Evolutionary conservation across 2,329 filamentous ascomycete species (phyloP).

Genomic region (Neocucurbitaria cava): DNA sequence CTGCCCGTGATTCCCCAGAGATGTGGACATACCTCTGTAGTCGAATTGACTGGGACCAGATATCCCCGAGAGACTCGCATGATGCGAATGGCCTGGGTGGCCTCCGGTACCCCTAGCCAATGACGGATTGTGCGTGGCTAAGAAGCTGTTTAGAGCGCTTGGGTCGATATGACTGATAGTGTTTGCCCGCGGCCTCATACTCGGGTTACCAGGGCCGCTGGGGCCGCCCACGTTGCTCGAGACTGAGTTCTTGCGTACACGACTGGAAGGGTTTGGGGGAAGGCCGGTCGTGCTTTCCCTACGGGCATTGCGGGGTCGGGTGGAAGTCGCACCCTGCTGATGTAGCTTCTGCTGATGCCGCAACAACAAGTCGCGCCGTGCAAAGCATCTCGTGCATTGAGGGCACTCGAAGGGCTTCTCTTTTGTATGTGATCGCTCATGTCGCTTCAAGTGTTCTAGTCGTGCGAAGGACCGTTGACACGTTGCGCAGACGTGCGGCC

Average conservation of each 20-base stretch:
- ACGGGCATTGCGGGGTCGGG: constrained; percentile 80
- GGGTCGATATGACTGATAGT: constrained; percentile 94
- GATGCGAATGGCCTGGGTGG: constrained; percentile 67
- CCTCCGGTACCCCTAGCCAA: constrained; percentile 59
- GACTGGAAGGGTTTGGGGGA: constrained; percentile 70
- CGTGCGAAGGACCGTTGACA: constrained; percentile 93
- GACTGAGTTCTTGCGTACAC: constrained; percentile 92
- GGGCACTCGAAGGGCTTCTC: constrained; percentile 99
- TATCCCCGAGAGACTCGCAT: constrained; percentile 76
- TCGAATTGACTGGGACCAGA: constrained; percentile 63
- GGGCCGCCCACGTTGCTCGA: constrained; percentile 64
- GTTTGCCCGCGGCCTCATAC: constrained; percentile 88
- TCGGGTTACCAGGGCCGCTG: constrained; percentile 54
- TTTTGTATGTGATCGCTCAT: constrained; percentile 97
- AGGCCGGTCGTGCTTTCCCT: constrained; percentile 85
- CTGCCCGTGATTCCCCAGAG: constrained; percentile 70
- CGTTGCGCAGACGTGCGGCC: constrained; percentile 90
- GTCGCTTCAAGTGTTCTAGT: constrained; percentile 94
- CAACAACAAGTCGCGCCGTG: constrained; percentile 86
- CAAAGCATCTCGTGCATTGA: constrained; percentile 93
- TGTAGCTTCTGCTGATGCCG: constrained; percentile 99
- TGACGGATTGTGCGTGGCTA: constrained; percentile 63
- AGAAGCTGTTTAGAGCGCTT: constrained; percentile 71
- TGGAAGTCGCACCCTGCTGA: constrained; percentile 86
- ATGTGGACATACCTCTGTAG: constrained; percentile 75